Evolutionary conservation across 1,284 basidiomycete species (phyloP).

Genomic region (Marasmius tenuissimus): DNA sequence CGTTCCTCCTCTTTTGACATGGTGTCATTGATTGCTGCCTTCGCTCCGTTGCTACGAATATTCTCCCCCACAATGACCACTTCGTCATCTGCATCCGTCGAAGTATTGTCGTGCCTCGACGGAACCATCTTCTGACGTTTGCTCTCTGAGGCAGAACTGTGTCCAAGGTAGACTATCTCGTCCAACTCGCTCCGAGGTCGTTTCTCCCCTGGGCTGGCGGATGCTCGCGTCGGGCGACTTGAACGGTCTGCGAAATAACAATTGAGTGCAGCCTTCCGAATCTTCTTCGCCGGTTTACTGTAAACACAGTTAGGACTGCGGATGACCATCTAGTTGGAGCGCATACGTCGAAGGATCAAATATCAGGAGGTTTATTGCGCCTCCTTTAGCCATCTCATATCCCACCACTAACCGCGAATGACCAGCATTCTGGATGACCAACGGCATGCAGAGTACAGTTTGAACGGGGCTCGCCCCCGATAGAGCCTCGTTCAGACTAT

Average conservation of each 20-base stretch:
- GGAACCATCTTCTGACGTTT: conserved; percentile 3
- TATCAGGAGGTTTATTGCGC: conserved; percentile 61
- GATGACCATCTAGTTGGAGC: background rate
- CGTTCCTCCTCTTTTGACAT: background rate
- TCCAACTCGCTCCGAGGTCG: background rate
- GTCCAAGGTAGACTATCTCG: background rate
- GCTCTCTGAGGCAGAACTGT: background rate
- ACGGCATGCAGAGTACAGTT: conserved; percentile 66
- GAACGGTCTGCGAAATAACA: background rate
- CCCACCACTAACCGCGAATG: conserved; percentile 87
- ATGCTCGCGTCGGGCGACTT: background rate
- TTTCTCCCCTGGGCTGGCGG: background rate
- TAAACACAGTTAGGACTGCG: background rate
- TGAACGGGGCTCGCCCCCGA: conserved; percentile 48
- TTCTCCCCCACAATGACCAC: conserved; percentile 37
- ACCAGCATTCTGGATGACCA: conserved; percentile 79
- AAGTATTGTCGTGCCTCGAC: background rate
- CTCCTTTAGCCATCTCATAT: conserved; percentile 65
- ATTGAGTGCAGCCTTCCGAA: conserved; percentile 36
- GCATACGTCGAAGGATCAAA: conserved; percentile 80
- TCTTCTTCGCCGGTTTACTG: conserved; percentile 19
- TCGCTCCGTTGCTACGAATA: conserved; percentile 14
- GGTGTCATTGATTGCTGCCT: background rate
- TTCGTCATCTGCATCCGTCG: conserved; percentile 28
- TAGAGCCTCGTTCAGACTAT: conserved; percentile 48